These are phyloP conservation scores for Cryptococcus sp. DNA, from an alignment of 1,284 basidiomycete species.

Conservation along the genomic window DNA sequence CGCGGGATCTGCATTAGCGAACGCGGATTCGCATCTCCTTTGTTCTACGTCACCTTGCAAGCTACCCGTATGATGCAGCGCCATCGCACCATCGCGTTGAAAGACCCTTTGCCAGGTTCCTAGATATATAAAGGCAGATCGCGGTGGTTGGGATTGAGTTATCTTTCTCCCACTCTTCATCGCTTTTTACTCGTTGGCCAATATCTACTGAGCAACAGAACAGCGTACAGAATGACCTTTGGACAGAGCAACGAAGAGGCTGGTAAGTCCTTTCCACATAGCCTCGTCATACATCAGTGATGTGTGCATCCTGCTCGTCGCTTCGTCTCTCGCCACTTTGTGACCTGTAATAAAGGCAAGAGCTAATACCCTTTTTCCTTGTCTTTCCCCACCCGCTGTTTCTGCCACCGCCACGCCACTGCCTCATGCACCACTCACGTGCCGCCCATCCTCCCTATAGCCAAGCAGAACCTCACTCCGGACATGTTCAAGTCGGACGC, in stretches of 20 bases:
- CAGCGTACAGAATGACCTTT: slow-evolving; percentile 12
- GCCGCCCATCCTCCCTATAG: slow-evolving; percentile 1
- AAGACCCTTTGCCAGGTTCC: neutral
- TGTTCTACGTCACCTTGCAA: neutral
- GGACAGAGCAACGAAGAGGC: slow-evolving; percentile 20
- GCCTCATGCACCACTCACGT: neutral
- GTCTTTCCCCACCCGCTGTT: neutral
- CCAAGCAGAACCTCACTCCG: slow-evolving; percentile 18
- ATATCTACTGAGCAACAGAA: neutral
- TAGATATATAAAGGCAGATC: neutral
- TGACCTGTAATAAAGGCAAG: neutral
- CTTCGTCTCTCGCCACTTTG: neutral
- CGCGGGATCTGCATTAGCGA: neutral
- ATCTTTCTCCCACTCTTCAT: neutral
- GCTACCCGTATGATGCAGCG: no score
- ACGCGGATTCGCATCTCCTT: neutral
- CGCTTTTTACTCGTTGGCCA: neutral
- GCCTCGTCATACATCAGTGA: no score
- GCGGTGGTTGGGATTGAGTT: neutral
- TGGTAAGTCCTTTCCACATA: slow-evolving; percentile 5
- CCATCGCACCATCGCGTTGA: neutral
- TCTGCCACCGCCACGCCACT: neutral
- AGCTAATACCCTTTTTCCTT: neutral
- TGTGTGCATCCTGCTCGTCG: no score
- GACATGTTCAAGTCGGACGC: slow-evolving; percentile 25